These are phyloP conservation scores for Coemansia sp. DNA, from an alignment of 192 early-diverging fungal species.

Conservation along the genomic window DNA sequence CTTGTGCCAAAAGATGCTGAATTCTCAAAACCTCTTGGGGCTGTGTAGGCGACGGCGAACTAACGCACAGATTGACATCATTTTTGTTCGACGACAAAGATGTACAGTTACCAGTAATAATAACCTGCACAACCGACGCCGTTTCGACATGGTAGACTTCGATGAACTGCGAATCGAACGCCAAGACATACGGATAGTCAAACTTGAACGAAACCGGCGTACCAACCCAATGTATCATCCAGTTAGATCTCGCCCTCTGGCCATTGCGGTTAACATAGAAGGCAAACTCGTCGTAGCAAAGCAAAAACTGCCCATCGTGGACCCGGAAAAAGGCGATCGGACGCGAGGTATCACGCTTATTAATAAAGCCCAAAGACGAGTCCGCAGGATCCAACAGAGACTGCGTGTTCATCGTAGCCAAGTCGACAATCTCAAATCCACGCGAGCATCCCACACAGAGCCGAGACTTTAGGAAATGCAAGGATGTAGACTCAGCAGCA, in stretches of 20 bases:
- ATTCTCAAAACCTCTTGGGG: conserved; percentile 51
- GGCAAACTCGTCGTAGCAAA: conserved; percentile 94
- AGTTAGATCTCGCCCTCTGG: conserved; percentile 69
- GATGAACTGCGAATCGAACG: conserved; percentile 89
- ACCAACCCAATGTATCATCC: conserved; percentile 89
- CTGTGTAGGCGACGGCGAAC: conserved; percentile 45
- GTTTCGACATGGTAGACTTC: conserved; percentile 86
- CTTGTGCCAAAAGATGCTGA: conserved; percentile 47
- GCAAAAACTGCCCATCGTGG: conserved; percentile 74
- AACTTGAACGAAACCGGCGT: conserved; percentile 83
- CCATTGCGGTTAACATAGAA: conserved; percentile 92
- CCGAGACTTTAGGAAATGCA: conserved; percentile 84
- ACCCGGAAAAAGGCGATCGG: conserved; percentile 86
- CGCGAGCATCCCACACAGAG: conserved; percentile 89
- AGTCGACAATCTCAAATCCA: conserved; percentile 93
- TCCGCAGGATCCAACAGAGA: conserved; percentile 86
- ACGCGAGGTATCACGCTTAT: conserved; percentile 73
- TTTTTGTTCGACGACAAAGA: conserved; percentile 49
- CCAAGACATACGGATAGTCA: conserved; percentile 83
- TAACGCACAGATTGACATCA: conserved; percentile 47
- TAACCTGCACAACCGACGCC: conserved; percentile 69
- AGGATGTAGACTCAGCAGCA: conserved; percentile 82
- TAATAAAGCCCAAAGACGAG: conserved; percentile 76
- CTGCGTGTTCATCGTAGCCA: conserved; percentile 83
- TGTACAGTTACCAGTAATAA: conserved; percentile 59